Evolutionary conservation across 768 basidiomycete genomes (phyloP), one percentile per base, ranked within the genome.

Genomic region (Boletus sensibilis): DNA sequence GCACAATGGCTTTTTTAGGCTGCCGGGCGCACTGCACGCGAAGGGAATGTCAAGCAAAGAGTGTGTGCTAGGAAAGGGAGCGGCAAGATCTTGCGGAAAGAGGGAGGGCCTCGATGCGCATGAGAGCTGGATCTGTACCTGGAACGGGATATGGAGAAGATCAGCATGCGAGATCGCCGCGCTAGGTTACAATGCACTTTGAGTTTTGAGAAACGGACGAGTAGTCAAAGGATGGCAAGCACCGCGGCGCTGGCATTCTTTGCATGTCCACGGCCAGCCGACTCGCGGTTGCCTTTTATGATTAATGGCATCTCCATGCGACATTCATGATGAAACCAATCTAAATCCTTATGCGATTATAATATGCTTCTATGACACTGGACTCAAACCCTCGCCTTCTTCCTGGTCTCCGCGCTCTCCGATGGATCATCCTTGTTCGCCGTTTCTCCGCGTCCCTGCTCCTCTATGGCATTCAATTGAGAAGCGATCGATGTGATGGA

Each of bases 371-470:
- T 72, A 74, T 66, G 55, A 56, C 44, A 51, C 54, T 61, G 63
- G 68, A 70, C 57, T 71, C 70, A 77, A 48, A 71, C 72, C 47
- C 80, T 82, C 54, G 83, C 82, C 69, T 77, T 81, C 68, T 68
- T 70, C 74, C 78, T 83, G 64, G 74, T 71, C 53, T 78, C 77
- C 64, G 69, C 69, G 63, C 77, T 80, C 55, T 77, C 67, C 61
- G 69, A 75, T 58, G 66, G 57, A 59, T 74, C 68, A 60, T 62
- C 64, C 29, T 62, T 69, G 56, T 69, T 68, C 58, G 62, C 56
- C 56, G 66, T 62, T 55, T 67, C 64, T 46, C 49, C 60, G 44
- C 48, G 40, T 46, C 55, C 56, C 47, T 47, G 53, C 37, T 47
- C 61, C 56, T 64, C 68, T 72, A 52, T 50, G 51, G 59, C 49